phyloP scores from a whole-genome alignment of 2,329 filamentous ascomycete species.

The Bipolaris victoriae region DNA sequence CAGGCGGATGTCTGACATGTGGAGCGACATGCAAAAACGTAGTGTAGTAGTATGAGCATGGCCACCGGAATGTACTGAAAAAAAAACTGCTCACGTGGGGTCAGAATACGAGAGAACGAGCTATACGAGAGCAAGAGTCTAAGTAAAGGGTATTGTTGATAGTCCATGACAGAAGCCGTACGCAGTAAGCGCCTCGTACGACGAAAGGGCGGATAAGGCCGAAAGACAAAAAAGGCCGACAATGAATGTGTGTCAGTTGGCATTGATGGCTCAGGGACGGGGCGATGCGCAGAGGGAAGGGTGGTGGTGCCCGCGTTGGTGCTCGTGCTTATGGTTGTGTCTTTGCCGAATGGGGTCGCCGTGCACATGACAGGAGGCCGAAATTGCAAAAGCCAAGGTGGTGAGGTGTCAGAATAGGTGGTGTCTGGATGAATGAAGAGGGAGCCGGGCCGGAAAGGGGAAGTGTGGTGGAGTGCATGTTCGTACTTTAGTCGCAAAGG shows the following conservation, averaged over 20 bases:
- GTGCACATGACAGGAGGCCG: conserved; percentile 13
- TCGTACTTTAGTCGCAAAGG: not conserved
- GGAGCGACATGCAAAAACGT: not conserved
- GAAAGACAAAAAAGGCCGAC: conserved; percentile 24
- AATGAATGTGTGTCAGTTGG: conserved; percentile 18
- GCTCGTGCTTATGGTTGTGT: not conserved
- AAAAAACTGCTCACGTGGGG: conserved; percentile 14
- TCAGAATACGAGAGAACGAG: conserved; percentile 1
- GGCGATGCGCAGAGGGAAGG: conserved; percentile 4
- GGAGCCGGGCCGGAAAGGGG: no score
- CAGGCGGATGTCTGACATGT: not conserved
- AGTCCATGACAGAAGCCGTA: conserved; percentile 22
- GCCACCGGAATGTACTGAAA: conserved; percentile 25
- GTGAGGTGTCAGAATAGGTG: conserved; percentile 12
- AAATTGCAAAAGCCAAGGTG: conserved; percentile 4
- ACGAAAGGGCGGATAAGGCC: conserved; percentile 3
- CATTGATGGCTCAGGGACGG: conserved; percentile 12
- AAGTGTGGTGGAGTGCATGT: no score
- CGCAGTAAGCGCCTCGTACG: conserved; percentile 28
- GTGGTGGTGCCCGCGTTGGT: not conserved
- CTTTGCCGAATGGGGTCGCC: conserved; percentile 9
- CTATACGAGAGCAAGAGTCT: conserved; percentile 29
- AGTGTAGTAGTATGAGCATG: conserved; percentile 6
- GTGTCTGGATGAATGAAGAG: not conserved
- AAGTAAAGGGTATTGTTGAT: conserved; percentile 34